A percentile compares a stretch with the other conserved stretches of the same genome.
Conservation (phyloP, 2,329 filamentous ascomycete genomes). For the Colletotrichum neosansevieriae region DNA sequence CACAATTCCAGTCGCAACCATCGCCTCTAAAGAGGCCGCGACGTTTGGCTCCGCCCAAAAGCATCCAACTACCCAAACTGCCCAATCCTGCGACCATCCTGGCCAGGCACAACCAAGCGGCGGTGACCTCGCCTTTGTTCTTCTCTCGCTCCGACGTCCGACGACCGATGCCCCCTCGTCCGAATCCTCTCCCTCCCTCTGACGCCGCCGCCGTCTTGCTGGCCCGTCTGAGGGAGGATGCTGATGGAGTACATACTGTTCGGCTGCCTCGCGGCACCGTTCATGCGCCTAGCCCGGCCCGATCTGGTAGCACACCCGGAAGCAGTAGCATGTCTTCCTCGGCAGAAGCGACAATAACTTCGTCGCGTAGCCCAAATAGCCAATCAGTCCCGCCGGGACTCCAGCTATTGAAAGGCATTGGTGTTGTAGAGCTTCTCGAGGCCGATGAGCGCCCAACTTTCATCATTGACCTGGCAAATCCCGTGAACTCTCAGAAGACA, state of each 20-base stretch:
- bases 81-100: slow-evolving; percentile 42
- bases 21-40: slow-evolving; percentile 61
- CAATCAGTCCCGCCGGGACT: slow-evolving; percentile 60
- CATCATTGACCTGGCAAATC: slow-evolving; percentile 75
- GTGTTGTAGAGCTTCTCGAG: slow-evolving; percentile 79
- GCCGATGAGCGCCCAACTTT: slow-evolving; percentile 83
- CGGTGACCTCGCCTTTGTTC: slow-evolving; percentile 64
- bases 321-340: slow-evolving; percentile 64
- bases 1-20: slow-evolving; percentile 30
- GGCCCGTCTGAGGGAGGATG: slow-evolving; percentile 58
- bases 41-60: slow-evolving; percentile 59
- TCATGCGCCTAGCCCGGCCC: slow-evolving; percentile 57
- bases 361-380: slow-evolving; percentile 60
- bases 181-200: slow-evolving; percentile 52
- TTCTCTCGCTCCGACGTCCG: slow-evolving; percentile 60
- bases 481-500: slow-evolving; percentile 64
- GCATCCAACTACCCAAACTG: slow-evolving; percentile 54
- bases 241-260: slow-evolving; percentile 63
- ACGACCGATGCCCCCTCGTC: slow-evolving; percentile 51
- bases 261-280: slow-evolving; percentile 68
- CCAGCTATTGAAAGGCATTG: slow-evolving; percentile 72
- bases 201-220: slow-evolving; percentile 62
- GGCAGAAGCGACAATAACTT: slow-evolving; percentile 50
- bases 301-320: slow-evolving; percentile 63
- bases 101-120: slow-evolving; percentile 49